Evolutionary conservation across 192 early-diverging fungal species (phyloP), one percentile per base, ranked within the genome.

Genomic region (Coemansia reversa): DNA sequence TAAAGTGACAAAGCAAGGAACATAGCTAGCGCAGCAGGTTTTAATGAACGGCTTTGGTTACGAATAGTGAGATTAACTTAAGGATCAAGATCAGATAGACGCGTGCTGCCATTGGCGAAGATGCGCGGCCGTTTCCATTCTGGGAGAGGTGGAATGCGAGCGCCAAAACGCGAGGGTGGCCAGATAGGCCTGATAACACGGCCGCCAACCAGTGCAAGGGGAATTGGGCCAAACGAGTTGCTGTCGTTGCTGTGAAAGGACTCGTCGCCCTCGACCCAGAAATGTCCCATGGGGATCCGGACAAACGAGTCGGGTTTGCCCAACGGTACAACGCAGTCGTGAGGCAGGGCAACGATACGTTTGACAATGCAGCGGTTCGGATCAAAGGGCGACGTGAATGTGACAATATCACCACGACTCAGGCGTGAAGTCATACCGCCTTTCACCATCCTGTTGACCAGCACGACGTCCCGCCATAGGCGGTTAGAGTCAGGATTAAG

Each of bases 201-300:
- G 7, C 85, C 75, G 28, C 67, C 82, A 18, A 93, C 76, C 8
- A 93, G 73, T 2, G 85, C 90, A 50, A 93, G 62, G 1, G 92
- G 90, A 7, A 91, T 62, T 0, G 91, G 87, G 49, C 93, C 93
- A 70, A 89, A 93, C 12, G 75, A 60, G 74, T 91, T 93, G 66
- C 91, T 93, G 53, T 94, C 93, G 51, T 74, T 82, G 55, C 89
- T 90, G 63, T 92, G 90, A 67, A 91, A 94, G 35, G 84, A 83
- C 69, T 94, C 92, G 67, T 94, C 92, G 30, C 89, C 89, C 67
- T 94, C 93, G 48, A 93, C 79, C 93, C 93, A 94, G 67, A 88
- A 90, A 62, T 94, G 87, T 9, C 93, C 93, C 62, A 70, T 72
- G 27, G 93, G 93, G 12, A 94, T 74, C 48, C 79, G 77, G 7